Base-by-base conservation (phyloP, 2,329 filamentous ascomycete genomes). In the Diaporthe ampelina region DNA sequence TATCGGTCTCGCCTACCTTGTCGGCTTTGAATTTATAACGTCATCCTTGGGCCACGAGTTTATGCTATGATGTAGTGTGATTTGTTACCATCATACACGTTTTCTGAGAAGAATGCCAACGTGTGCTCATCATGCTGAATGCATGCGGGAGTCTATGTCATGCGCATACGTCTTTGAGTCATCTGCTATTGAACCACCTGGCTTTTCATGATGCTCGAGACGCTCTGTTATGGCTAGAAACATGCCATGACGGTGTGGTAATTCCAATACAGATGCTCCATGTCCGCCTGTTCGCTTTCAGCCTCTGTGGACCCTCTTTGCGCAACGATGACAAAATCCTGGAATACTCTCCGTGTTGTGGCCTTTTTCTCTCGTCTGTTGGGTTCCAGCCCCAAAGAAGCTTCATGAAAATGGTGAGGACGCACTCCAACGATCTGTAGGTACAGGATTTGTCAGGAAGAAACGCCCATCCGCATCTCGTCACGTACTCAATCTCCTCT, bases 341-440 rank as follows among this genome's bases (percentile, higher is more conserved):
- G 45, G 32, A 50, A n/a, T n/a, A 19, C 5, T 9, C n/a, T 29
- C n/a, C 8, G 24, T 40, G 8, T 9, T 17, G 13, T 68, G 15
- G 15, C 45, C 32, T 40, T 11, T 21, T 54, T 40, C 4, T 17
- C 8, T 68, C 2, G 13, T 32, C 32, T 54, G 9, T 68, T 21
- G 32, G 48, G 48, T 24, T 26, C 48, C 63, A 68, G 63, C 63
- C 63, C 32, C 63, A 68, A 26, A 19, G 9, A 15, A 43, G 17
- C 40, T 43, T 43, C 15, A 21, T 40, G 17, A 13, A n/a, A 40
- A 15, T n/a, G n/a, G 63, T 5, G 3, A 35, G 11, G 8, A 19
- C 63, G 13, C 24, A 67, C 29, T 67, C 15, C 29, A 19, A 26
- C 21, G n/a, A 26, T 21, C 10, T 19, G 15, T 26, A 4, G 29